phyloP scores from a whole-genome alignment of 202 grass and related monocot species.

The Thinopyrum obtusiflorum region DNA sequence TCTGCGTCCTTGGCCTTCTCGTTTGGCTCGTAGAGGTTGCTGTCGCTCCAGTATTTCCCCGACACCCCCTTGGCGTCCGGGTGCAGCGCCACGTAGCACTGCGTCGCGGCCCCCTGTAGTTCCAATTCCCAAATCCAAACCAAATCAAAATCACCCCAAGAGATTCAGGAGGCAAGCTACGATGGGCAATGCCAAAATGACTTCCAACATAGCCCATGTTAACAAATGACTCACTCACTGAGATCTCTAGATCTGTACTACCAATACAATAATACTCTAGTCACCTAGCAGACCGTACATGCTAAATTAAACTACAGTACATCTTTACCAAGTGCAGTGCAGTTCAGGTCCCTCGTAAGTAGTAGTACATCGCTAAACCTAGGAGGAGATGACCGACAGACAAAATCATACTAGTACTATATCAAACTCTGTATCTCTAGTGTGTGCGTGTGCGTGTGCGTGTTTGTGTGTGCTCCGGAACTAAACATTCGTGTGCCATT shows the following conservation, averaged over 20 bases:
- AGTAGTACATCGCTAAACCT: neutral
- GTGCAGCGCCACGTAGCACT: constrained; percentile 86
- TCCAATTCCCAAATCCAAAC: neutral
- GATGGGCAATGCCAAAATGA: no score
- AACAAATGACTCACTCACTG: neutral
- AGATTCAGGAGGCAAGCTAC: no score
- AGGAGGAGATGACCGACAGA: neutral
- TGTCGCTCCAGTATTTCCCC: constrained; percentile 66
- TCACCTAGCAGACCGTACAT: neutral
- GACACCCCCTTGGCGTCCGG: constrained; percentile 61
- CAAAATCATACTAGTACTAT: neutral
- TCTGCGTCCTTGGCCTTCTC: constrained; percentile 59
- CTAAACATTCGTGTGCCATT: neutral
- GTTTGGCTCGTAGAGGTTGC: constrained; percentile 59
- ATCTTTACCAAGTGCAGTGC: neutral
- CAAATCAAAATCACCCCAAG: no score
- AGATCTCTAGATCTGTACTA: neutral
- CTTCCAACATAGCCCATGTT: neutral
- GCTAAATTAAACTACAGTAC: neutral
- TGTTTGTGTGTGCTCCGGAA: neutral
- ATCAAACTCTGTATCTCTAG: neutral
- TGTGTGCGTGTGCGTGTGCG: no score
- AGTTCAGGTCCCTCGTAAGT: neutral
- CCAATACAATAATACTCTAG: neutral
- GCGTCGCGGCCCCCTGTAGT: constrained; percentile 73